A percentile compares a stretch with the other conserved stretches of the same genome.
Conservation (phyloP, 1,139 yeast species). For the Geotrichum aggregatum region DNA sequence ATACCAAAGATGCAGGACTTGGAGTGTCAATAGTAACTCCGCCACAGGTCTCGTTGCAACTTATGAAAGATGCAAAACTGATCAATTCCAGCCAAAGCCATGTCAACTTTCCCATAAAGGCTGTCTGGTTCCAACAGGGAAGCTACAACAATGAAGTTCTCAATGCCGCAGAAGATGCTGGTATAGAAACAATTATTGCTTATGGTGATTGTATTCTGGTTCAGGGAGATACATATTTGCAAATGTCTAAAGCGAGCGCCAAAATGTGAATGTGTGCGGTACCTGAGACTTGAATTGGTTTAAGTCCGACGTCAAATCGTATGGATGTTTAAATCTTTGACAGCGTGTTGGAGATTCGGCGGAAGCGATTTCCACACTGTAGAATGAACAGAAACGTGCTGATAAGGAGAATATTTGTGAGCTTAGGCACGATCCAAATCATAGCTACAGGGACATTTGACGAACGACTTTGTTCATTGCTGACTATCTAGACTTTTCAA, state of each 20-base stretch:
- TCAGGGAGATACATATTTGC: conserved; percentile 58
- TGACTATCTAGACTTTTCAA: too few relatives aligned
- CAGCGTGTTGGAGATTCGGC: too few relatives aligned
- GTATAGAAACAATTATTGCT: conserved; percentile 44
- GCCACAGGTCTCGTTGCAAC: conserved; percentile 52
- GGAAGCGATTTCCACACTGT: too few relatives aligned
- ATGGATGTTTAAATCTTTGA: background rate
- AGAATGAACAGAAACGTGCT: too few relatives aligned
- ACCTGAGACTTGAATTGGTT: background rate
- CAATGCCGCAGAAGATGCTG: conserved; percentile 40
- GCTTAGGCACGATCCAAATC: too few relatives aligned
- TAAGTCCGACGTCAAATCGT: background rate
- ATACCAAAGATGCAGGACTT: conserved; percentile 22
- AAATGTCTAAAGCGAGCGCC: background rate
- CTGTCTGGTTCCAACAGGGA: conserved; percentile 84
- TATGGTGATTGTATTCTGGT: conserved; percentile 69
- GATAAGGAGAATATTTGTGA: too few relatives aligned
- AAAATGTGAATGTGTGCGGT: background rate
- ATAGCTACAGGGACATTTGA: too few relatives aligned
- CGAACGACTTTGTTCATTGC: too few relatives aligned
- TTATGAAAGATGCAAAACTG: conserved; percentile 45
- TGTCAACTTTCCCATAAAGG: conserved; percentile 41
- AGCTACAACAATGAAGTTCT: conserved; percentile 57
- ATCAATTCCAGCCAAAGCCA: conserved; percentile 30
- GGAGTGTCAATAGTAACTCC: conserved; percentile 57